Evolutionary conservation across 2,329 filamentous ascomycete genomes (phyloP), one percentile per base, ranked within the genome.

Genomic region (Paraphaeosphaeria minitans): DNA sequence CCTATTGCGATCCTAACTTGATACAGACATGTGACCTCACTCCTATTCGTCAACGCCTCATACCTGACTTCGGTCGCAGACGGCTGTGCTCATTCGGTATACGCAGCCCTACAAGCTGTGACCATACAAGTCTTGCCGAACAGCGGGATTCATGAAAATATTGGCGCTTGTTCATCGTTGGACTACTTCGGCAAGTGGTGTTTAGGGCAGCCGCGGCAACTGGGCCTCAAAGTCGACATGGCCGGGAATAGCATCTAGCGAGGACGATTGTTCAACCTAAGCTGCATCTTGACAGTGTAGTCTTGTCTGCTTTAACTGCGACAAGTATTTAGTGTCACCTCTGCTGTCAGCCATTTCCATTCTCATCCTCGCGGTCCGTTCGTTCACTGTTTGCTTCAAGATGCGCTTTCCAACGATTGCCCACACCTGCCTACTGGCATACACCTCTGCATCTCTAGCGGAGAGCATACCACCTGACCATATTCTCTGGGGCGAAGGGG

Each of bases 401-500:
- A 70, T 70, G 68, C 64, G 53, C 31, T 50, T 67, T 19, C 33
- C 52, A 31, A 27, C 42, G 21, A 13, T 68, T 43, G 53, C 46
- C 27, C 45, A 53, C 46, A 53, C 55, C 16, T 62, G 59, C 49
- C 60, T 71, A 1, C 56, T 64, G 45, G 62, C 62, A 56, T 55
- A 63, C 43, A 60, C 59, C 21, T 63, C 66, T 3, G 54, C 52
- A 9, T 61, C 65, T 35, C 7, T 62, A n/a, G 67, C 59, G 21
- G 58, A 61, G 9, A 48, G 55, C 3, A 58, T 68, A 41, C 68
- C 66, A 13, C 19, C 45, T 9, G 57, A 67, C 42, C 64, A 68
- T 24, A 61, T 61, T 22, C 60, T 70, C 3, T 72, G 66, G 68
- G 69, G 69, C 22, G 53, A 55, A 41, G 33, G 46, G 8, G 68